Base-by-base conservation (phyloP, 2,329 filamentous ascomycete species). In the Lachnellula occidentalis region DNA sequence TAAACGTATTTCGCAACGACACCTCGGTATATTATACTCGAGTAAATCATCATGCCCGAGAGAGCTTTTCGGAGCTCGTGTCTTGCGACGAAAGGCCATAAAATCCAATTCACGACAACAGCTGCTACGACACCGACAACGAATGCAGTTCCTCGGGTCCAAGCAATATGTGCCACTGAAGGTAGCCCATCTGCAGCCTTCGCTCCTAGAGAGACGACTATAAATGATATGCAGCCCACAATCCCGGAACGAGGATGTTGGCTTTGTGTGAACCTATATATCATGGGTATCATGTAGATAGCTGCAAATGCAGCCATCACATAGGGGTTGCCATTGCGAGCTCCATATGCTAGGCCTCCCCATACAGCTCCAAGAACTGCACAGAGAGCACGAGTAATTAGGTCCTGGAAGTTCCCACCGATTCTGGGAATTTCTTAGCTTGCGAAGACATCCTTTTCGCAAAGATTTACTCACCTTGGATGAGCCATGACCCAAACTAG, bases 31-130 rank as follows among this genome's bases (percentile, higher is more conserved):
- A 82, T 73, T 55, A 83, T 75, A 54, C 78, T 80, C 55, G 77
- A 74, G 61, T 81, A 81, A 48, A 82, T 78, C 59, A 83, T 70
- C 78, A 81, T 83, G 2, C 74, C 71, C 0, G 79, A 78, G 2
- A 82, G 65, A 0, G 78, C 79, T 55, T 76, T 78, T 21, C 80
- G 71, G 14, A 84, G 72, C 63, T 83, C 80, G 60, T 82, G 80
- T 12, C 81, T 73, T 11, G 81, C 80, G 5, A 83, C 74, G 58
- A 84, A 84, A 2, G 81, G 81, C 81, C 81, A 84, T 3, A 84
- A 68, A 12, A 80, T 62, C 80, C 79, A 83, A 59, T 82, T 83
- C 14, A 82, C 74, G 1, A 80, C 57, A 11, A 83, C 72, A 0
- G 80, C 78, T 1, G 76, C 72, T 1, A 78, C 71, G 3, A 80